Evolutionary conservation across 1,139 yeast genomes (phyloP), one percentile per base, ranked within the genome.

Genomic region (Fermentozyma sake): DNA sequence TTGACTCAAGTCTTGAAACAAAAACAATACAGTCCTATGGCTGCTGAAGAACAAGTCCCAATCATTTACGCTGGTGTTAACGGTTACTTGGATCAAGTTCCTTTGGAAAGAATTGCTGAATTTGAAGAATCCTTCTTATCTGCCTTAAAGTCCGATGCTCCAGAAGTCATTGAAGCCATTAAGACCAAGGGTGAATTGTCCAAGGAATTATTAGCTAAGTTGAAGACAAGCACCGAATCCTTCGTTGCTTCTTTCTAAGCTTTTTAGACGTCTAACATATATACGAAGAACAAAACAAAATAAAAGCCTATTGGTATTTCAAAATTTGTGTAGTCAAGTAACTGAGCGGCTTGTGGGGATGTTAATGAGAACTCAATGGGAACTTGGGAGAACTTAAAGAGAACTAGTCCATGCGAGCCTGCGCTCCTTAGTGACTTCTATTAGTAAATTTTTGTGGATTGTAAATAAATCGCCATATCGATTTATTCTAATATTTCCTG

Each of bases 31-130:
- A 60, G 82, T 56, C 99, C 99, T 65, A 72, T 89, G 65, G 81
- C 96, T 63, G 95, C 97, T 58, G 96, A 91, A 73, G 96, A 89
- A 74, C 96, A 87, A 77, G 98, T 93, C 45, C 98, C 98, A 65
- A 76, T 87, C 61, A 89, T 93, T 64, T 93, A 68, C 77, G 98
- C 98, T 50, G 99, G 96, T 85, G 98, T 93, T 59, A 89, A 91
- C 80, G 99, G 99, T 80, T 86, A 61, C 89, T 82, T 93, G 61
- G 99, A 93, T 67, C 60, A 70, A 50, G 61, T 93, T 55, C 84
- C 95, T 48, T 72, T 91, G 51, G 78, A 80, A 60, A 84, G 86
- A 68, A 79, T 93, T 57, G 86, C 74, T 64, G 86, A 84, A 66
- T 93, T 84, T 60, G 99, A 93, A 80, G 69, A 77, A 56, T 79